Percentiles rank a stretch among this genome's conserved stretches.
These are phyloP conservation scores for Posidonia oceanica DNA, from an alignment of 116 monocot genomes.

Conservation along the genomic window DNA sequence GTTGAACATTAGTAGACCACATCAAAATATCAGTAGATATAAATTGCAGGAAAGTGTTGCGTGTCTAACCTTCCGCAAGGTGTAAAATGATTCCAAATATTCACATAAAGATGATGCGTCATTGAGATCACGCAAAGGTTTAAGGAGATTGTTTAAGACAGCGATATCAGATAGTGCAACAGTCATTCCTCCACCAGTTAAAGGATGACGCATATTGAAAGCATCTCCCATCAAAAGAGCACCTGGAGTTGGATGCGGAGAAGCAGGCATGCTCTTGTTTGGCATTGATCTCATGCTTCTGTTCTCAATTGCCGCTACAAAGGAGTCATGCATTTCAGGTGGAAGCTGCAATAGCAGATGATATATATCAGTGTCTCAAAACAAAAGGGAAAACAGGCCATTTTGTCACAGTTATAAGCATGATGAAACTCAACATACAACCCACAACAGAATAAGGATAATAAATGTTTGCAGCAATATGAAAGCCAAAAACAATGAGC, in stretches of 20 bases:
- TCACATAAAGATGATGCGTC: slow-evolving; percentile 51
- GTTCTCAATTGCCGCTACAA: slow-evolving; percentile 45
- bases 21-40: background rate
- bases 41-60: background rate
- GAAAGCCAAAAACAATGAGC: too few species aligned
- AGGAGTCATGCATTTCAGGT: slow-evolving; percentile 34
- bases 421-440: too few species aligned
- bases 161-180: slow-evolving; percentile 72
- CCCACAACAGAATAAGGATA: too few species aligned
- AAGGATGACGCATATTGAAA: slow-evolving; percentile 85
- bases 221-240: slow-evolving; percentile 83
- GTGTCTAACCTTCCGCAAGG: slow-evolving; percentile 52
- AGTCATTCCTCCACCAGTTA: slow-evolving; percentile 88
- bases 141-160: slow-evolving; percentile 56
- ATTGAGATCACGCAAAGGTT: slow-evolving; percentile 53
- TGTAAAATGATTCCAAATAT: slow-evolving; percentile 86
- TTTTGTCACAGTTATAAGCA: too few species aligned
- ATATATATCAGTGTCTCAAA: background rate
- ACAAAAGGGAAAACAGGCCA: too few species aligned
- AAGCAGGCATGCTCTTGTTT: slow-evolving; percentile 79
- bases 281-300: slow-evolving; percentile 68
- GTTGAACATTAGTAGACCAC: background rate
- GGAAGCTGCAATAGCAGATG: slow-evolving; percentile 31
- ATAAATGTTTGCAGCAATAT: background rate
- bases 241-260: slow-evolving; percentile 71